Conservation (phyloP, 1,284 basidiomycete genomes). For the Cutaneotrichosporon spelunceum region DNA sequence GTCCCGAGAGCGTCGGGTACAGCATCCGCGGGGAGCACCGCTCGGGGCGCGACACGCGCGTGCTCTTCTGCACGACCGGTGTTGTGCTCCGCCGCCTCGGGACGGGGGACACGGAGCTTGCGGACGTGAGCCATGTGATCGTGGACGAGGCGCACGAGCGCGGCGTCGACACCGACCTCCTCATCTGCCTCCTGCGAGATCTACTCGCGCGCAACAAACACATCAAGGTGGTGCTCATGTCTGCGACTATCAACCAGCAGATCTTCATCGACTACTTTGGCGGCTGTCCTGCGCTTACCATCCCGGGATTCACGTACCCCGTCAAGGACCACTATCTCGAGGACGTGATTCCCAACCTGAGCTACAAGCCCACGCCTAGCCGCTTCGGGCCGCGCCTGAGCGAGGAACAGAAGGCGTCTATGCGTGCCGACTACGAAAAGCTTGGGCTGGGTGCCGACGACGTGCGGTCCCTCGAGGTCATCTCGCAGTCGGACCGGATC, state of each 20-base stretch:
- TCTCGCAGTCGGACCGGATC: slow-evolving; percentile 63
- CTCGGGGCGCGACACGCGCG: slow-evolving; percentile 63
- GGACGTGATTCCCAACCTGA: slow-evolving; percentile 64
- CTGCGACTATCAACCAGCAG: slow-evolving; percentile 80
- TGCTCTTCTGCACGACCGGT: slow-evolving; percentile 91
- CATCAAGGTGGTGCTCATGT: slow-evolving; percentile 60
- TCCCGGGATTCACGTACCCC: slow-evolving; percentile 78
- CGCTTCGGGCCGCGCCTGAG: slow-evolving; percentile 54
- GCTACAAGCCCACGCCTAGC: slow-evolving; percentile 48
- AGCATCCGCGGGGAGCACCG: slow-evolving; percentile 86
- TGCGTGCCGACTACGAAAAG: slow-evolving; percentile 57
- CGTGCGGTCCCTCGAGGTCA: slow-evolving; percentile 60
- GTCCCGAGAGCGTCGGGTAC: slow-evolving; percentile 72
- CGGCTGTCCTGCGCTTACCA: slow-evolving; percentile 73
- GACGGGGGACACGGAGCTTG: slow-evolving; percentile 66
- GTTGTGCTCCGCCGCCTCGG: slow-evolving; percentile 76
- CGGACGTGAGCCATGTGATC: slow-evolving; percentile 75
- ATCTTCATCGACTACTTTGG: slow-evolving; percentile 74
- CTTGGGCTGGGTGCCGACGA: slow-evolving; percentile 59
- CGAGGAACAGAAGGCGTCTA: slow-evolving; percentile 56
- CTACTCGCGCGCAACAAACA: slow-evolving; percentile 65
- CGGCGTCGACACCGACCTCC: slow-evolving; percentile 82
- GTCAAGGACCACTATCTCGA: slow-evolving; percentile 78
- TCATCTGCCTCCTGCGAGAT: slow-evolving; percentile 78
- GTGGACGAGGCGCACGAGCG: slow-evolving; percentile 94